These are phyloP conservation scores for Durotheca rogersii DNA, from an alignment of 495 filamentous ascomycete species.

Conservation along the genomic window DNA sequence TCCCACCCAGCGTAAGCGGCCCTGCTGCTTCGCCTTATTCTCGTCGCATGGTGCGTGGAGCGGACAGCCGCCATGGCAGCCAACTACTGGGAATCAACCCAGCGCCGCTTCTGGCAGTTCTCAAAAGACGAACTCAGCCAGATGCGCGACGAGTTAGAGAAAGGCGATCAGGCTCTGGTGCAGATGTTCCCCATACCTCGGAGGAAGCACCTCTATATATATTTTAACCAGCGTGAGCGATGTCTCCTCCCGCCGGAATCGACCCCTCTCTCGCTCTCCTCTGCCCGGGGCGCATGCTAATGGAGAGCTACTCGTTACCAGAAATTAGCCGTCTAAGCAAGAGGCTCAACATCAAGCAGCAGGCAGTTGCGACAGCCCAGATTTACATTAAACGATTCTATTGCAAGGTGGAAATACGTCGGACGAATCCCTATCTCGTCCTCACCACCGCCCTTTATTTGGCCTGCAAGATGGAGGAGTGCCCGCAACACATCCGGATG, in stretches of 20 bases:
- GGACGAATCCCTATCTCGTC: slow-evolving; percentile 91
- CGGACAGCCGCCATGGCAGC: slow-evolving; percentile 68
- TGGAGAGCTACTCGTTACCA: slow-evolving; percentile 33
- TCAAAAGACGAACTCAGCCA: slow-evolving; percentile 73
- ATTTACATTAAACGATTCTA: slow-evolving; percentile 94
- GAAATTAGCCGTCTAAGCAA: slow-evolving; percentile 79
- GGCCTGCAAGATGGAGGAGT: slow-evolving; percentile 98
- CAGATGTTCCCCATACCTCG: slow-evolving; percentile 81
- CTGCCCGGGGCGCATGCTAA: slow-evolving; percentile 12
- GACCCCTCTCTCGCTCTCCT: background rate
- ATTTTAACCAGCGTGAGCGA: slow-evolving; percentile 80
- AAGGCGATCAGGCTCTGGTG: slow-evolving; percentile 67
- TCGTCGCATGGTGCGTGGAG: background rate
- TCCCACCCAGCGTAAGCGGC: no score
- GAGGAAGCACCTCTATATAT: slow-evolving; percentile 80
- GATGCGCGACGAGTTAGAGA: slow-evolving; percentile 69
- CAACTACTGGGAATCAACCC: slow-evolving; percentile 95
- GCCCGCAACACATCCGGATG: slow-evolving; percentile 90
- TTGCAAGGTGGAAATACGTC: slow-evolving; percentile 82
- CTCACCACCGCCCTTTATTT: slow-evolving; percentile 90
- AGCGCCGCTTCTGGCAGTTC: slow-evolving; percentile 87
- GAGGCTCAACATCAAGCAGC: slow-evolving; percentile 80
- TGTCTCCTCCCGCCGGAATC: background rate
- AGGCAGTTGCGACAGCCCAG: slow-evolving; percentile 92
- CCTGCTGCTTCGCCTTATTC: background rate